Base-by-base conservation (phyloP, 202 grass and related monocot genomes). In the Cymbopogon flexuosus region DNA sequence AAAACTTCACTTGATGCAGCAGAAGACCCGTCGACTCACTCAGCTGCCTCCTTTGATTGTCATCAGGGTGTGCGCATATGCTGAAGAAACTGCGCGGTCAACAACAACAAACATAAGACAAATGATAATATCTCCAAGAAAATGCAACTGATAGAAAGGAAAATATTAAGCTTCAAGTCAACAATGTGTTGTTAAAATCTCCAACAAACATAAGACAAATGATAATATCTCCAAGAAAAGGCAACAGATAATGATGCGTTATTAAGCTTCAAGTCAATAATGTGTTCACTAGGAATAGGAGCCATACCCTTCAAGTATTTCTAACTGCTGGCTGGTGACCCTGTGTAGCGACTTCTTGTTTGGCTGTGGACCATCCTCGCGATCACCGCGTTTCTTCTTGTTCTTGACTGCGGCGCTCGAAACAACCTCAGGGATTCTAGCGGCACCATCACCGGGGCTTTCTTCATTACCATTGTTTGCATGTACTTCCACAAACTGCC, bases 1-100 rank as follows among this genome's bases (percentile, higher is more conserved):
- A 95, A 71, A 95, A 95, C 72, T 88, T 95, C 51, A 95, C 89
- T 79, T 92, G 89, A 13, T 68, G 66, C 2, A 72, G n/a, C 2
- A 16, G 1, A 24, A 95, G 66, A 3, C 87, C 82, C 3, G 90
- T 41, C 10, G 75, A 24, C 19, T 33, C 16, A 29, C 84, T 78
- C 8, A 95, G 56, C 4, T 65, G 62, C 42, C 29, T 92, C 82
- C 85, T 90, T 59, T 92, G 89, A 5, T 16, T 56, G 2, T 95
- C 87, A 40, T 83, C 85, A 16, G 92, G 92, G 27, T 95, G 92
- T 6, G 87, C 81, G 15, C 65, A 90, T 4, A 81, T 6, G 16
- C 88, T 76, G 74, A 92, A 95, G 41, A 86, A 83, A 19, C 92
- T 95, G 79, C 22, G 65, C n/a, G 75, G 65, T 79, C 70, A 66